These are phyloP conservation scores for Coemansia sp. DNA, from an alignment of 192 early-diverging fungal species.

Conservation along the genomic window DNA sequence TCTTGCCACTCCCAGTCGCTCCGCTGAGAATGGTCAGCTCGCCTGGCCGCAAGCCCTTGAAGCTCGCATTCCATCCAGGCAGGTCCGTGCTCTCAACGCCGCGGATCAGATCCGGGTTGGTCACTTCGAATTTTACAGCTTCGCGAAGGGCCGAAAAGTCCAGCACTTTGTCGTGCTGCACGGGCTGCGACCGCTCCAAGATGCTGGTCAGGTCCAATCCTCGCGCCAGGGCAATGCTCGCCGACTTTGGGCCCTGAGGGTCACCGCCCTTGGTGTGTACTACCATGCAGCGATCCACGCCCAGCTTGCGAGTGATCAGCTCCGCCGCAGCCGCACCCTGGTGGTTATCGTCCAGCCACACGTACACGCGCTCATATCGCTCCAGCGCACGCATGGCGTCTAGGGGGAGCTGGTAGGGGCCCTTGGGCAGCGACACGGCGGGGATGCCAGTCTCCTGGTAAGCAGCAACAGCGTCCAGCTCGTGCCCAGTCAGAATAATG, in stretches of 20 bases:
- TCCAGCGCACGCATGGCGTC: constrained; percentile 61
- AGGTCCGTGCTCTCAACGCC: constrained; percentile 64
- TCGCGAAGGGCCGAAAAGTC: constrained; percentile 62
- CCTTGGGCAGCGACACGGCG: constrained; percentile 57
- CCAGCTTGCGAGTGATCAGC: constrained; percentile 63
- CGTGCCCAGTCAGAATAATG: constrained; percentile 60
- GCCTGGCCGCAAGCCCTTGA: constrained; percentile 70
- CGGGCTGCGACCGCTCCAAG: constrained; percentile 46
- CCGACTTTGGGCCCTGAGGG: constrained; percentile 55
- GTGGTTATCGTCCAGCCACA: constrained; percentile 71
- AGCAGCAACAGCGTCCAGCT: constrained; percentile 67
- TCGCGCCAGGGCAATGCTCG: constrained; percentile 53
- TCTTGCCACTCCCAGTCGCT: constrained; percentile 70
- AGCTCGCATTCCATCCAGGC: constrained; percentile 59
- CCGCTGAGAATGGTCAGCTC: constrained; percentile 71
- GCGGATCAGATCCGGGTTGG: constrained; percentile 63
- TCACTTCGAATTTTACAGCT: constrained; percentile 62
- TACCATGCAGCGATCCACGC: constrained; percentile 62
- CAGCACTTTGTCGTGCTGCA: constrained; percentile 67
- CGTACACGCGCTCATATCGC: constrained; percentile 62
- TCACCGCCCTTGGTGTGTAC: constrained; percentile 51
- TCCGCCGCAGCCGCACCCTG: constrained; percentile 60
- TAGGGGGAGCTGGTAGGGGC: constrained; percentile 60
- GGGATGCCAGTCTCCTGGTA: constrained; percentile 66
- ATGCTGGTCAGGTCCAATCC: constrained; percentile 46